Evolutionary conservation across 768 basidiomycete genomes (phyloP).

Genomic region (Inosperma sp.): DNA sequence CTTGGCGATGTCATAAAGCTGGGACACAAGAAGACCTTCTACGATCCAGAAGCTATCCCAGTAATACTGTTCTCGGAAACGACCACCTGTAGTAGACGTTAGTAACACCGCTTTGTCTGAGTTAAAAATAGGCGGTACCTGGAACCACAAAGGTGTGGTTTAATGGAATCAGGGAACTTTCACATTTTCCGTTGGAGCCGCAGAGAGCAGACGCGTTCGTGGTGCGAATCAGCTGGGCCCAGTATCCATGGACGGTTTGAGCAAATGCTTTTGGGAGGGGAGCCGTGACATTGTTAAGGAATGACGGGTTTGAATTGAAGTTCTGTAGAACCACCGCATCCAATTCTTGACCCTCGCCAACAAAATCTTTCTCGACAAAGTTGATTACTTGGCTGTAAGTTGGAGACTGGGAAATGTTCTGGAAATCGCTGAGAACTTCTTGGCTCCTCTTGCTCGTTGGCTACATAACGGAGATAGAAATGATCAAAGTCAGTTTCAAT

Average conservation of each 20-base stretch:
- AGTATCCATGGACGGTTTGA: conserved; percentile 78
- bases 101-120: background rate
- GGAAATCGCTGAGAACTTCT: conserved; percentile 67
- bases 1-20: conserved; percentile 70
- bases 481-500: background rate
- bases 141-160: conserved; percentile 92
- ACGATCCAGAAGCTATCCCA: conserved; percentile 80
- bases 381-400: conserved; percentile 62
- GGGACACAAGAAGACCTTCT: conserved; percentile 79
- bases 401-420: conserved; percentile 39
- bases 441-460: conserved; percentile 68
- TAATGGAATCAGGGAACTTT: conserved; percentile 82
- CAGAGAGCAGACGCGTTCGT: conserved; percentile 74
- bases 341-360: conserved; percentile 83
- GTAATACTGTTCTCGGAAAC: conserved; percentile 82
- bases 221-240: conserved; percentile 71
- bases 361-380: conserved; percentile 73
- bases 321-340: conserved; percentile 53
- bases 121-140: conserved; percentile 36
- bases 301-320: conserved; percentile 60
- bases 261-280: conserved; percentile 67
- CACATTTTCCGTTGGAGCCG: conserved; percentile 52
- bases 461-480: conserved; percentile 30
- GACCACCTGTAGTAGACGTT: conserved; percentile 40
- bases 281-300: conserved; percentile 67